phyloP scores from a whole-genome alignment of 2,329 filamentous ascomycete genomes.

The Ophiostoma ulmi region DNA sequence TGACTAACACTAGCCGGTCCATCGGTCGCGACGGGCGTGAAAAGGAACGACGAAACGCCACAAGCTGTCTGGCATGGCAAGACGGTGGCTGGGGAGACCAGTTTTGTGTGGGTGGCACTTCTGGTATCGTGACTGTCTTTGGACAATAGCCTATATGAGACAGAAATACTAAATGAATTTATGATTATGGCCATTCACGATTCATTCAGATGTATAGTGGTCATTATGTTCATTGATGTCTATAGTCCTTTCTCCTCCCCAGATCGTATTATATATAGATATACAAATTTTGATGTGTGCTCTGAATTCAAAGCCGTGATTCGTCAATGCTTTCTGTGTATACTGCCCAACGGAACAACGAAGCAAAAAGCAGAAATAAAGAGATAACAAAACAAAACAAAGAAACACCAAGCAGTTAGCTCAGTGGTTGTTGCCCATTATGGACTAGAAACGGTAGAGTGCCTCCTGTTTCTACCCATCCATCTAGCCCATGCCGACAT shows the following conservation, averaged over 20 bases:
- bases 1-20: slow-evolving; percentile 44
- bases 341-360: neutral
- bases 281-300: neutral
- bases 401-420: neutral
- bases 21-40: slow-evolving; percentile 57
- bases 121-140: slow-evolving; percentile 61
- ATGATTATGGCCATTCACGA: neutral
- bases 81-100: slow-evolving; percentile 59
- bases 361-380: neutral
- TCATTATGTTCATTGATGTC: slow-evolving; percentile 6
- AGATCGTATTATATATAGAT: neutral
- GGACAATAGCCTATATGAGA: slow-evolving; percentile 32
- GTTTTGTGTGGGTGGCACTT: slow-evolving; percentile 61
- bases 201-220: neutral
- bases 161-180: neutral
- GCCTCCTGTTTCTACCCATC: neutral
- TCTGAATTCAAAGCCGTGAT: neutral
- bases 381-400: neutral
- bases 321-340: neutral
- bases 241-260: neutral
- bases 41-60: slow-evolving; percentile 54
- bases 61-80: slow-evolving; percentile 60
- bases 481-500: slow-evolving; percentile 67
- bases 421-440: neutral
- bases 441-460: neutral